phyloP scores from a whole-genome alignment of 2,329 filamentous ascomycete species.

The Pseudophaeomoniella oleicola region DNA sequence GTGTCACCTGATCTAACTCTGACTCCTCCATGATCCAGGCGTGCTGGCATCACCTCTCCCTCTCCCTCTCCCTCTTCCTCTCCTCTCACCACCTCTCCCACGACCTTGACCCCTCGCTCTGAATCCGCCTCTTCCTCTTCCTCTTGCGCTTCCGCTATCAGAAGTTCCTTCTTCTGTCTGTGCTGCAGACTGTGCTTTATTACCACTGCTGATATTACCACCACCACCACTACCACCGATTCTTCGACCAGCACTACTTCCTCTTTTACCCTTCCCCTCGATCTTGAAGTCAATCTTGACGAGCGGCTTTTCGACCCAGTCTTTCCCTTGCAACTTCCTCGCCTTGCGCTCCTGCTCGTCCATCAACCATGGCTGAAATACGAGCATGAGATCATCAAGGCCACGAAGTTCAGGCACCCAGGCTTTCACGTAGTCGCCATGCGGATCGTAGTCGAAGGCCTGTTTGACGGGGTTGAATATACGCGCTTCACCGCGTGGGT shows the following conservation, averaged over 20 bases:
- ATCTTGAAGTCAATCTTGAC: slow-evolving; percentile 51
- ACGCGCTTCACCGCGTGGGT: slow-evolving; percentile 55
- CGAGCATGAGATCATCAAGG: slow-evolving; percentile 30
- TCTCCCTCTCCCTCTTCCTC: too few relatives aligned
- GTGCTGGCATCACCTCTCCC: too few relatives aligned
- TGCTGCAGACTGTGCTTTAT: too few relatives aligned
- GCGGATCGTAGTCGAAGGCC: slow-evolving; percentile 59
- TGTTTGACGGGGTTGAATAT: slow-evolving; percentile 76
- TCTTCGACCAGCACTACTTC: slow-evolving; percentile 10
- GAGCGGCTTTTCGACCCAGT: slow-evolving; percentile 54
- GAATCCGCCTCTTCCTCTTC: too few relatives aligned
- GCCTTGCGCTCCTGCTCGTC: slow-evolving; percentile 41
- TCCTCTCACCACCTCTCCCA: too few relatives aligned
- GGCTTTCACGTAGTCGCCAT: slow-evolving; percentile 53
- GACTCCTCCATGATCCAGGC: too few relatives aligned
- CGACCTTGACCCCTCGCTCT: too few relatives aligned
- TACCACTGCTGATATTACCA: neutral
- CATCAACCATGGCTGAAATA: slow-evolving; percentile 60
- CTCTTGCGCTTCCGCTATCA: too few relatives aligned
- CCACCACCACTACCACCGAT: neutral
- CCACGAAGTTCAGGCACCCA: slow-evolving; percentile 56
- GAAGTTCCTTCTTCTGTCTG: too few relatives aligned
- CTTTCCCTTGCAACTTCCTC: slow-evolving; percentile 40
- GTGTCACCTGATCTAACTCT: too few relatives aligned
- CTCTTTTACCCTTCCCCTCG: slow-evolving; percentile 24